A percentile compares a stretch with the other conserved stretches of the same genome.
These are phyloP conservation scores for Auricularia sp. DNA, from an alignment of 768 basidiomycete species.

Conservation along the genomic window DNA sequence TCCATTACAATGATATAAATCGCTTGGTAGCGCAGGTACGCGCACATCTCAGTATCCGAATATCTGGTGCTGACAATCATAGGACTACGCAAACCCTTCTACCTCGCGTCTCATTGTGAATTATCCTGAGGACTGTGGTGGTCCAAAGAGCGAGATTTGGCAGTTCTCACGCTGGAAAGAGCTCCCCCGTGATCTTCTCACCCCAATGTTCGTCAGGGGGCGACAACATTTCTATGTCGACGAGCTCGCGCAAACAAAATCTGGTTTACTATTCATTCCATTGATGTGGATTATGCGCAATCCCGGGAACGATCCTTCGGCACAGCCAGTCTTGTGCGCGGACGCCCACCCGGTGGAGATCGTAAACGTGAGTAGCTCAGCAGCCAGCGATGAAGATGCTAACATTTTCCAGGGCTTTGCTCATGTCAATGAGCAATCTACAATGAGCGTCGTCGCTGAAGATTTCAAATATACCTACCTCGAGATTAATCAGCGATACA, in stretches of 20 bases:
- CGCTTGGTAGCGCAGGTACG: background rate
- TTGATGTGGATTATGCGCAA: background rate
- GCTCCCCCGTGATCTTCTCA: constrained; percentile 1
- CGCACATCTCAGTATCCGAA: too few species aligned
- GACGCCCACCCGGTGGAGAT: background rate
- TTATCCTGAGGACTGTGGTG: constrained; percentile 1
- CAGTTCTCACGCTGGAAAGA: background rate
- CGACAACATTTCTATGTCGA: constrained; percentile 12
- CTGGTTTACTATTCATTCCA: constrained; percentile 7
- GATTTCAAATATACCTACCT: too few species aligned
- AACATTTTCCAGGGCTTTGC: too few species aligned
- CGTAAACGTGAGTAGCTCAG: background rate
- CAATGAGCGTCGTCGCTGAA: too few species aligned
- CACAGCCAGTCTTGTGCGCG: background rate
- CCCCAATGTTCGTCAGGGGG: constrained; percentile 11
- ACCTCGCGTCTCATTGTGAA: background rate
- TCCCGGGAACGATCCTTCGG: too few species aligned
- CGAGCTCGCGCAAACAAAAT: constrained; percentile 8
- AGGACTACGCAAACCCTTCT: constrained; percentile 4
- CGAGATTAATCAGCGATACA: too few species aligned
- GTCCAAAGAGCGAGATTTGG: background rate
- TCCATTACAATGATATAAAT: background rate
- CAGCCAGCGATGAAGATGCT: background rate
- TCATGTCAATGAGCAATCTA: too few species aligned
- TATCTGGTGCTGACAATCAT: background rate